Evolutionary conservation across 2,329 filamentous ascomycete genomes (phyloP), one percentile per base, ranked within the genome.

Genomic region (Orbilia javanica): DNA sequence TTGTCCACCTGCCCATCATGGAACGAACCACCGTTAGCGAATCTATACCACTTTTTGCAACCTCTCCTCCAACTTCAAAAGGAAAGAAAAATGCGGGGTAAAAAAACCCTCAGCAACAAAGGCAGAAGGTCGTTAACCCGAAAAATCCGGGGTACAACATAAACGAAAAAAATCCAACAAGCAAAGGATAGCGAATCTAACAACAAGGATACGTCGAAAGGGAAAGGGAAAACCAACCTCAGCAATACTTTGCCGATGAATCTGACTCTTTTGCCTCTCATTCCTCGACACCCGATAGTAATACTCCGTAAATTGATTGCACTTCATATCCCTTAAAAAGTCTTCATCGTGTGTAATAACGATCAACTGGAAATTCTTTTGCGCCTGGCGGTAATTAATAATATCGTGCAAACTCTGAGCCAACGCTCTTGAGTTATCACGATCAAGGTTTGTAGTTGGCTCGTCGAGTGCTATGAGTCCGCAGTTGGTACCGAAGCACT

Each of bases 321-420:
- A 97, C 81, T 94, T 91, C 96, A 99, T 99, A 82, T 94, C 90
- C 68, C 92, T 89, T 83, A 99, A 83, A 82, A 99, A 99, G 82
- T 97, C 93, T 85, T 98, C 96, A 85, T 99, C 96, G 87, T 99
- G 96, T 3, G 96, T 99, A 84, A 99, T 99, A 82, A 99, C 93
- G 83, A 99, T 96, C 70, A 99, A 89, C 86, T 99, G 96, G 85
- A 99, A 97, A 84, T 99, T 99, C 70, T 90, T 89, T 87, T 99
- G 96, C 79, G 91, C 89, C 83, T 92, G 90, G 6, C 96, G 90
- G 15, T 90, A 86, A 81, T 91, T 88, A 85, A 99, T 98, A 82
- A 99, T 97, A 82, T 91, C 89, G 82, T 96, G 91, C 82, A 99
- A 85, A 55, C 92, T 93, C 83, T 92, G 88, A 7, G 96, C 96